These are phyloP conservation scores for Cyclotella sp. DNA, from an alignment of 108 stramenopile genomes.

Conservation along the genomic window DNA sequence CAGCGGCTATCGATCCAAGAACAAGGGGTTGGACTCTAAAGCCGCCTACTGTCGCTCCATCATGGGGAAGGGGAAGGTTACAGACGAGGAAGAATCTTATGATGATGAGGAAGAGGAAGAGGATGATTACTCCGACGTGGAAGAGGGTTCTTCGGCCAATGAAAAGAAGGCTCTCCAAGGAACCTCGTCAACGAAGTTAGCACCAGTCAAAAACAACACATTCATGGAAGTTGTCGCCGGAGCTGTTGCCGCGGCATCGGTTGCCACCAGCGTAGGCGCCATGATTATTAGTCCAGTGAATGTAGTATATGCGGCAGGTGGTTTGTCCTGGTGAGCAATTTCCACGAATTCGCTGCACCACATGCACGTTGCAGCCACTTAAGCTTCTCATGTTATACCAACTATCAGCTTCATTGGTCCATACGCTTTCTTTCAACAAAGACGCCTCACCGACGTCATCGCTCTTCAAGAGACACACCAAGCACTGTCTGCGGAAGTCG, in stretches of 20 bases:
- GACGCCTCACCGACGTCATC: constrained; percentile 45
- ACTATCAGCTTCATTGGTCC: constrained; percentile 40
- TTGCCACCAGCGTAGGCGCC: constrained; percentile 59
- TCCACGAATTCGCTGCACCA: neutral
- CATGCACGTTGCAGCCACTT: neutral
- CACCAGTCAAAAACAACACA: constrained; percentile 63
- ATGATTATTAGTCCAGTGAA: constrained; percentile 62
- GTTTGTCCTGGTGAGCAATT: constrained; percentile 54
- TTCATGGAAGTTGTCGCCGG: constrained; percentile 58
- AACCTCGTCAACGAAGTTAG: constrained; percentile 21
- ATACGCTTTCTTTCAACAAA: constrained; percentile 51
- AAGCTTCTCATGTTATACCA: neutral
- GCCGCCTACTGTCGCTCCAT: neutral
- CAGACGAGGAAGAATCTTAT: neutral
- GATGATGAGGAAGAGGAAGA: neutral
- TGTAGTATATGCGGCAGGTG: constrained; percentile 66
- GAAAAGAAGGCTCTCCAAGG: neutral
- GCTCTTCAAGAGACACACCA: constrained; percentile 55
- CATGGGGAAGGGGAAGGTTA: neutral
- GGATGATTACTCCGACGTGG: neutral
- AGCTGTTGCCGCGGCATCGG: constrained; percentile 55
- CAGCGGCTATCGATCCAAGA: too few species aligned
- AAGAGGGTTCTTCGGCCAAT: neutral
- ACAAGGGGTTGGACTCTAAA: neutral
- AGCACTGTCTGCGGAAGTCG: constrained; percentile 45